These are phyloP conservation scores for Abelmoschus esculentus DNA, from an alignment of 345 rosid species.

Conservation along the genomic window DNA sequence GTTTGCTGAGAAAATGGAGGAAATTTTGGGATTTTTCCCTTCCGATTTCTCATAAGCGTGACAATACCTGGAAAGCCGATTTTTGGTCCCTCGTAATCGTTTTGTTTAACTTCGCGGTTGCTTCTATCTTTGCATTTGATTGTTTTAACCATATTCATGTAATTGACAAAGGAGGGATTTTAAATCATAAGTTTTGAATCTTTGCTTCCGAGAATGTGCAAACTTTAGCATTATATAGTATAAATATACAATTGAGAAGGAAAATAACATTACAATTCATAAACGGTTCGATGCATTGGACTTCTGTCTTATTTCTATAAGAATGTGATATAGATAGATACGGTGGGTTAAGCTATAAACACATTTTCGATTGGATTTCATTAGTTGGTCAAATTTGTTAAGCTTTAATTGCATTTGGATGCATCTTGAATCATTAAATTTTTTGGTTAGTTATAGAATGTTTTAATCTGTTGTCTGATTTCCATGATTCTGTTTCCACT, in stretches of 20 bases:
- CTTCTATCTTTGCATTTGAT: background rate
- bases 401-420: background rate
- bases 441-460: background rate
- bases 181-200: background rate
- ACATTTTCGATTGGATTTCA: background rate
- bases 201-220: background rate
- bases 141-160: background rate
- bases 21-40: background rate
- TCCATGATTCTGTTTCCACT: background rate
- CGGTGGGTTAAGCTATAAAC: background rate
- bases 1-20: constrained; percentile 3
- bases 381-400: background rate
- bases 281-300: background rate
- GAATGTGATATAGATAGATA: background rate
- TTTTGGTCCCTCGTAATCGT: background rate
- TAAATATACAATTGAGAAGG: background rate
- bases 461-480: background rate
- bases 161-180: background rate
- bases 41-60: background rate
- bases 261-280: background rate
- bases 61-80: background rate
- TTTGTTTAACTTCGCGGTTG: background rate
- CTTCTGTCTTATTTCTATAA: background rate
- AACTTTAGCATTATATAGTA: background rate
- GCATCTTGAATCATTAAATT: background rate